Evolutionary conservation across 1,139 yeast genomes (phyloP), one percentile per base, ranked within the genome.

Genomic region (Kodamaea plutei): DNA sequence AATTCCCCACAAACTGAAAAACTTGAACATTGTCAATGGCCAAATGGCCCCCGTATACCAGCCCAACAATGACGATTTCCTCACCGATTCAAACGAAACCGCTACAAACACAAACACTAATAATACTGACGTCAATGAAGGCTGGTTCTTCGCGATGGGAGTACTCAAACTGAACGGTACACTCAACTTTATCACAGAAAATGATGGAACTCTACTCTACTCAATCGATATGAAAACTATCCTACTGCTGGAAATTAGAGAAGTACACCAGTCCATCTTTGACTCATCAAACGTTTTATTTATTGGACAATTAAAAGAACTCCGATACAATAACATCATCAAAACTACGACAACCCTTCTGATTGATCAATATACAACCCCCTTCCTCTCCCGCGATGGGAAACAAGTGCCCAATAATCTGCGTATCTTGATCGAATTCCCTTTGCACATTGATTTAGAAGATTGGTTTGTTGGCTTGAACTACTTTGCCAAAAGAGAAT

Each of bases 391-490:
- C 2, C 50, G 58, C 30, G 72, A 65, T 18, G 65, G 64, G 26
- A 61, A 61, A 34, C 39, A 51, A 2, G 47, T 60, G 11, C 52
- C 54, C 11, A 61, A 52, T 28, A 57, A 58, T 37, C 64, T 72
- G 35, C 47, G 74, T 23, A 59, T 80, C 2, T 56, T 79, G 20
- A 62, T 83, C 30, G 78, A 76, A 43, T 84, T 85, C 43, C 81
- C 84, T 1, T 61, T 79, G 24, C 77, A 76, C 42, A 76, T 78
- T 20, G 95, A 84, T 52, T 66, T 81, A 33, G 93, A 82, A 44
- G 93, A 84, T 52, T 87, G 96, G 95, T 69, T 76, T 43, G 84
- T 84, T 6, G 81, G 89, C 0, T 57, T 87, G 35, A 73, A 72
- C 37, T 74, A 84, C 14, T 79, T 83, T 48, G 72, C 94, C 3